Base-by-base conservation (phyloP, 495 filamentous ascomycete genomes). In the Neurospora terricola region DNA sequence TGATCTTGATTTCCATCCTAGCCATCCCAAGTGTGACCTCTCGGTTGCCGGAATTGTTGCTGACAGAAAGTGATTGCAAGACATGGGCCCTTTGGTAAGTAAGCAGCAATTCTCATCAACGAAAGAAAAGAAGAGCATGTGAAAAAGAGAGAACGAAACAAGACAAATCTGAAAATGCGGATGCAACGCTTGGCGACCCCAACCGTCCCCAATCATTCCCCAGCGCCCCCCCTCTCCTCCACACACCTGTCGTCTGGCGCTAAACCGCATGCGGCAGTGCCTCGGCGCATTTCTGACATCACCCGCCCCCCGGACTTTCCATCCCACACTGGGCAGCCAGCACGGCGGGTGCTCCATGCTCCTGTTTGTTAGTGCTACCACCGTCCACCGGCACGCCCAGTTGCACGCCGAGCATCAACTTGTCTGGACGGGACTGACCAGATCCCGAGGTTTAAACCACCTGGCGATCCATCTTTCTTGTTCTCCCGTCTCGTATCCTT, bases 241-340 rank as follows among this genome's bases (percentile, higher is more conserved):
- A 34, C 54, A 34, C 54, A 30, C 2, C 12, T 30, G 12, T 62
- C 12, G 54, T 62, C 12, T n/a, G 5, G 40, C 77, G 77, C 80
- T 80, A 81, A 71, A 16, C 80, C 75, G 34, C 4, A 79, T 76
- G 14, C 72, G 74, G 77, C 74, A 77, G 78, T 81, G 78, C 80
- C 80, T 81, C 80, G 80, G 79, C 72, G 72, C 75, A 43, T 74
- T 78, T 77, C 77, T 81, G 80, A 80, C 80, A 80, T 80, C 79
- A 80, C 79, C 78, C 68, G 73, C 71, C 42, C 40, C 23, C 30
- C 71, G 23, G 48, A 72, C 34, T 42, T 23, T 40, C 43, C 48
- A 59, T 59, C 48, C 48, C 48, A 59, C 23, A 30, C 48, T 59
- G 48, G 48, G 23, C 45, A 54, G 43, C 48, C 23, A 59, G 48